phyloP scores from a whole-genome alignment of 495 filamentous ascomycete species.

The Aspergillus olivimuriae region DNA sequence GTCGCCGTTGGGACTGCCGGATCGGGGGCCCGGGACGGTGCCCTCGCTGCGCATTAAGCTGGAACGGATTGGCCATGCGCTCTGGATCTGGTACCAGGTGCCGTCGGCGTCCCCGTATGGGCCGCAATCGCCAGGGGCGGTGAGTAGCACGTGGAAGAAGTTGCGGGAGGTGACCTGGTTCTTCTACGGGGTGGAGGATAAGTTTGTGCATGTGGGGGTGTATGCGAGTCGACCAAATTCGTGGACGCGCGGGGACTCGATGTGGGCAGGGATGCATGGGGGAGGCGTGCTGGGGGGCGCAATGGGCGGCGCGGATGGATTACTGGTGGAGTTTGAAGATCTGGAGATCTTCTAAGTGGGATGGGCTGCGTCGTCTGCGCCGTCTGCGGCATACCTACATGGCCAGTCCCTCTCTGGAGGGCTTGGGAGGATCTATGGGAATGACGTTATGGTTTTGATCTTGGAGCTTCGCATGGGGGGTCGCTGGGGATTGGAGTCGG shows the following conservation, averaged over 20 bases:
- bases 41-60: constrained; percentile 50
- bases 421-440: not conserved
- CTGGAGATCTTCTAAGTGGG: constrained; percentile 45
- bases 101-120: constrained; percentile 31
- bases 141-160: constrained; percentile 49
- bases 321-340: constrained; percentile 53
- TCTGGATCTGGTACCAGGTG: constrained; percentile 54
- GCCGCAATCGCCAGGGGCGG: constrained; percentile 30
- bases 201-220: constrained; percentile 50
- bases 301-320: constrained; percentile 39
- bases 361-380: not conserved
- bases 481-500: too few relatives aligned
- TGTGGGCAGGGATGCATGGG: constrained; percentile 44
- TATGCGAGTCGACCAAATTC: constrained; percentile 50
- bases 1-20: constrained; percentile 33
- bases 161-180: constrained; percentile 55
- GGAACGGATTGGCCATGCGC: constrained; percentile 49
- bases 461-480: too few relatives aligned
- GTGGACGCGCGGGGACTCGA: constrained; percentile 24
- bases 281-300: constrained; percentile 36
- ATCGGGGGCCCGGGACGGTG: constrained; percentile 15
- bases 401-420: not conserved
- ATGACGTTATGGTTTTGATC: too few relatives aligned
- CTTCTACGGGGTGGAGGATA: constrained; percentile 55
- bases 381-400: too few relatives aligned